A percentile compares a stretch with the other conserved stretches of the same genome.
Evolutionary conservation across 2,329 filamentous ascomycete genomes (phyloP).

Genomic region (Apiospora rasikravindrae): DNA sequence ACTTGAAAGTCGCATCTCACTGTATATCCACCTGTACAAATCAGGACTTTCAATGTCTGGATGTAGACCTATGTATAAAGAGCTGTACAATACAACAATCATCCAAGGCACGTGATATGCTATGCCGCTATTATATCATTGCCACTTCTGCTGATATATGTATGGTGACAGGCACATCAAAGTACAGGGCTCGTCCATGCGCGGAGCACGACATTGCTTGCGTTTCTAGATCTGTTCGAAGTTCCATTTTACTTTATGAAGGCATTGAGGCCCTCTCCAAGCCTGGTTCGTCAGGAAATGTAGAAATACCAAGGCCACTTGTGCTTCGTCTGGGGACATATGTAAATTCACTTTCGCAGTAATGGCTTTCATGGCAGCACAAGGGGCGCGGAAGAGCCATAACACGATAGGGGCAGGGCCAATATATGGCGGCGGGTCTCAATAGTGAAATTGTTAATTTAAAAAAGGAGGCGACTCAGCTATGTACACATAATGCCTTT

Average conservation of each 20-base stretch:
- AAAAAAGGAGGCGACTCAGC: neutral
- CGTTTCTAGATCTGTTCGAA: no score
- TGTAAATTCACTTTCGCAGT: neutral
- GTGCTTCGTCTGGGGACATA: neutral
- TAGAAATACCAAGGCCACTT: no score
- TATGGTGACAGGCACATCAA: neutral
- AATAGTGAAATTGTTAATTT: neutral
- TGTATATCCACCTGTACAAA: slow-evolving; percentile 19
- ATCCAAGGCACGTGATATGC: neutral
- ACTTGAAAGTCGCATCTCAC: neutral
- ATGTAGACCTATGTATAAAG: slow-evolving; percentile 20
- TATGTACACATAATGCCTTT: neutral
- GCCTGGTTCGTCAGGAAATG: neutral
- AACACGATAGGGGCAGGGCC: neutral
- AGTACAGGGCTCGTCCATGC: neutral
- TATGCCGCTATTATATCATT: neutral
- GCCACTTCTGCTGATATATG: neutral
- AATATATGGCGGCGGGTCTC: neutral
- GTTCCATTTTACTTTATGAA: no score
- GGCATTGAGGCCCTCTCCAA: neutral
- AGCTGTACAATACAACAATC: slow-evolving; percentile 18
- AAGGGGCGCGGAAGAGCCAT: neutral
- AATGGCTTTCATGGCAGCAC: neutral
- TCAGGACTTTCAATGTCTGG: neutral
- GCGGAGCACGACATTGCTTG: no score